phyloP scores from a whole-genome alignment of 208 protist genomes.

The Naegleria lovaniensis region DNA sequence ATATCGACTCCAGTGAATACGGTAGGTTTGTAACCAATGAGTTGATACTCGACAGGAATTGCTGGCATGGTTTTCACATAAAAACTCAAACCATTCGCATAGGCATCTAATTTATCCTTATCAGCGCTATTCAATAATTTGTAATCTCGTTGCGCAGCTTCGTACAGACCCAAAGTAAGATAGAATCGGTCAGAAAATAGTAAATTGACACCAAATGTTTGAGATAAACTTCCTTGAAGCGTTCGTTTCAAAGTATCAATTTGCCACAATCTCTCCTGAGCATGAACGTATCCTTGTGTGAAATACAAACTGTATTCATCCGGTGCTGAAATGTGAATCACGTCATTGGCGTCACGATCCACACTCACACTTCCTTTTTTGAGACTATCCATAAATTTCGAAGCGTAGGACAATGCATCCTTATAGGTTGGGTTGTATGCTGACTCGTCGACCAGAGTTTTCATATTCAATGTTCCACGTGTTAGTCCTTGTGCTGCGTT shows the following conservation, averaged over 20 bases:
- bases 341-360: not conserved
- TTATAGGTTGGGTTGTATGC: not conserved
- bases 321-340: conserved; percentile 11
- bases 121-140: no score
- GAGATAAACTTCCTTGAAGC: not conserved
- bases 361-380: not conserved
- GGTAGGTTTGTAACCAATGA: not conserved
- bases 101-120: not conserved
- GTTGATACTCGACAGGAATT: conserved; percentile 7
- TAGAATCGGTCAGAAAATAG: not conserved
- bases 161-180: not conserved
- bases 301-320: not conserved
- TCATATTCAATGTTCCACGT: not conserved
- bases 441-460: not conserved
- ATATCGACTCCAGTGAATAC: not conserved
- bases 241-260: not conserved
- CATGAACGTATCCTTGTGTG: not conserved
- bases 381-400: not conserved
- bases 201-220: not conserved
- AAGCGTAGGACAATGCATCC: not conserved
- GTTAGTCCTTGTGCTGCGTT: not conserved
- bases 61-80: not conserved
- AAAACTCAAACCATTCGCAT: not conserved
- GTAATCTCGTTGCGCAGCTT: not conserved
- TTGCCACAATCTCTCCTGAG: conserved; percentile 24